phyloP scores from a whole-genome alignment of 2,329 filamentous ascomycete genomes.

The Trichoderma oligosporum region DNA sequence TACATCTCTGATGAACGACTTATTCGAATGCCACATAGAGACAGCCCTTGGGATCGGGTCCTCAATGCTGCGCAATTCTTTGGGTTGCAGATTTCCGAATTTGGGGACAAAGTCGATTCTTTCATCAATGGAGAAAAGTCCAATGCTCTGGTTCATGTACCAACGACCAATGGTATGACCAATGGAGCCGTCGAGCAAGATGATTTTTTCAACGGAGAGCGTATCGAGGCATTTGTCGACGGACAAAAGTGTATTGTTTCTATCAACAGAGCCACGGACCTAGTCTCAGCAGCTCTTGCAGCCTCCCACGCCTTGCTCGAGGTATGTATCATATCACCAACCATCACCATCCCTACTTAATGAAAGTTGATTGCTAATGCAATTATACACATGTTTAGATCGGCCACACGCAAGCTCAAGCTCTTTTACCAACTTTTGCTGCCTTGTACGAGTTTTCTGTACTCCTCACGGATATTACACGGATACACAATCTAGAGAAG shows the following conservation, averaged over 20 bases:
- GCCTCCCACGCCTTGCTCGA: constrained; percentile 39
- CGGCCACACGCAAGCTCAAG: constrained; percentile 36
- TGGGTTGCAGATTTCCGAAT: constrained; percentile 38
- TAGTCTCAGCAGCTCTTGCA: constrained; percentile 34
- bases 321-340: constrained; percentile 27
- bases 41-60: constrained; percentile 41
- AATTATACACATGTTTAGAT: constrained; percentile 28
- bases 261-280: constrained; percentile 5
- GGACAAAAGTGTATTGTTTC: not conserved
- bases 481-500: constrained; percentile 26
- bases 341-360: not conserved
- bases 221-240: too few species aligned
- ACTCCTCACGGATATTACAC: constrained; percentile 35
- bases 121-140: constrained; percentile 23
- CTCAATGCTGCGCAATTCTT: constrained; percentile 41
- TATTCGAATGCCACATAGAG: constrained; percentile 39
- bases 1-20: constrained; percentile 40
- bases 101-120: constrained; percentile 32
- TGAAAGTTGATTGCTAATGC: not conserved
- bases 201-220: not conserved
- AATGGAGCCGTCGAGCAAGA: not conserved
- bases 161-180: not conserved
- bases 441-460: constrained; percentile 39
- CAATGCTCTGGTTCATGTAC: not conserved
- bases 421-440: constrained; percentile 39